Conservation (phyloP, 2,329 filamentous ascomycete genomes). For the Ceratocystis alfenasii region DNA sequence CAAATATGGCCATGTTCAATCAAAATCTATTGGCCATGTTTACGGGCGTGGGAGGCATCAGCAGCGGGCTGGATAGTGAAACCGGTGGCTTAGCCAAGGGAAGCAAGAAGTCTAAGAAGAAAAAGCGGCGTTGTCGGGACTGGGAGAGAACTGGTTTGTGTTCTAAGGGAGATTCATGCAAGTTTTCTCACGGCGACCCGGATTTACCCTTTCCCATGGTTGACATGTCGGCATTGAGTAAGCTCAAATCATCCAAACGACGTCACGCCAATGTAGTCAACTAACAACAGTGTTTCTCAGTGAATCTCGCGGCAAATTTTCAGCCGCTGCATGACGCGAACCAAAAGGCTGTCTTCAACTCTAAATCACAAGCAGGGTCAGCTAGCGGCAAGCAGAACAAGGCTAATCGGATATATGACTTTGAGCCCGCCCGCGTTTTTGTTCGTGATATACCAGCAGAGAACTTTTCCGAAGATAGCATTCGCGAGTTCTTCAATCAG, state of each 20-base stretch:
- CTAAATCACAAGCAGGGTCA: constrained; percentile 29
- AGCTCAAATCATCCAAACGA: neutral
- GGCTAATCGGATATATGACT: constrained; percentile 51
- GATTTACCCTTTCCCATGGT: constrained; percentile 6
- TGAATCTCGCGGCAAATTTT: neutral
- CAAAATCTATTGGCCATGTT: constrained; percentile 21
- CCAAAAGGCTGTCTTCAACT: constrained; percentile 23
- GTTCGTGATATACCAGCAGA: constrained; percentile 68
- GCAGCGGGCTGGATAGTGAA: neutral
- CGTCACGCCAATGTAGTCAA: neutral
- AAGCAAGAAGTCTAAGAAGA: constrained; percentile 15
- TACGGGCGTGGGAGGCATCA: constrained; percentile 3
- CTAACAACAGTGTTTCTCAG: constrained; percentile 1
- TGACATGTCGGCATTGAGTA: constrained; percentile 16
- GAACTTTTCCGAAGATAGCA: constrained; percentile 50
- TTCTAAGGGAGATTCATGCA: constrained; percentile 15
- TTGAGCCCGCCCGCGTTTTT: constrained; percentile 54
- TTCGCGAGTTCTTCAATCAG: constrained; percentile 57
- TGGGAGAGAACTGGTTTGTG: constrained; percentile 16
- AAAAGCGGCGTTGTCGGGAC: constrained; percentile 16
- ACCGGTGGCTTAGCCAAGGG: constrained; percentile 5
- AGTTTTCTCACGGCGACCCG: constrained; percentile 8
- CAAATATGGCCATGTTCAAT: constrained; percentile 20
- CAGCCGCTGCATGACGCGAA: constrained; percentile 22
- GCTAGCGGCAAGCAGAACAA: constrained; percentile 38